Conservation (phyloP, 2,329 filamentous ascomycete genomes). For the Orbilia javanica region DNA sequence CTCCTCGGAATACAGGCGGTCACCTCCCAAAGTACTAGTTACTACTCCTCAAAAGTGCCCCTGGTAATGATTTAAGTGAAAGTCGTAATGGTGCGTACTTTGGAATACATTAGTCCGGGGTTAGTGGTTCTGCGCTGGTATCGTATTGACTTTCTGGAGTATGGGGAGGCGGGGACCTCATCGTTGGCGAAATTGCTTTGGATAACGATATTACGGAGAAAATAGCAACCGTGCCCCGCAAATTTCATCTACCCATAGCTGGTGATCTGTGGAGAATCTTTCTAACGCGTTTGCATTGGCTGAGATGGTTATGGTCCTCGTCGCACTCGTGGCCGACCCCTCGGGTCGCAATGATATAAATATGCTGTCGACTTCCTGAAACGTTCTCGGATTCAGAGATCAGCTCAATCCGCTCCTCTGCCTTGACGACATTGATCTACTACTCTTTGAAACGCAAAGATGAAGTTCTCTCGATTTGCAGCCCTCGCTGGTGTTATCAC, state of each 20-base stretch:
- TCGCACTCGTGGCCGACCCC: neutral
- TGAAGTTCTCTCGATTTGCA: constrained; percentile 53
- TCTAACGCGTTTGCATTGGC: neutral
- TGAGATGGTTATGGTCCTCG: neutral
- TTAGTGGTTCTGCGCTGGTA: constrained; percentile 32
- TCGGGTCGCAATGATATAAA: constrained; percentile 38
- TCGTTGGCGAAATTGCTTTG: neutral
- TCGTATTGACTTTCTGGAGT: constrained; percentile 25
- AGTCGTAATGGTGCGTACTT: neutral
- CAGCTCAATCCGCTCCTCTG: constrained; percentile 45
- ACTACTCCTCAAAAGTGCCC: neutral
- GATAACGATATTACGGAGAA: constrained; percentile 40
- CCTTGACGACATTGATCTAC: neutral
- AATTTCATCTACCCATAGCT: constrained; percentile 30
- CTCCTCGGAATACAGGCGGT: constrained; percentile 2
- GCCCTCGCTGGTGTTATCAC: constrained; percentile 47
- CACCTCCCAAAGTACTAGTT: neutral
- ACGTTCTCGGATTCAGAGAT: constrained; percentile 34
- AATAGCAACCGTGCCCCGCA: constrained; percentile 57
- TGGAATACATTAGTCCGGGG: constrained; percentile 3
- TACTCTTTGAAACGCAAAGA: constrained; percentile 18
- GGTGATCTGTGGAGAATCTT: constrained; percentile 27
- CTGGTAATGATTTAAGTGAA: neutral
- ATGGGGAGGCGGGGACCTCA: constrained; percentile 10
- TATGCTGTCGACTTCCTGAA: constrained; percentile 36